Evolutionary conservation across 495 filamentous ascomycete species (phyloP).

Genomic region (Neurospora cerealis): DNA sequence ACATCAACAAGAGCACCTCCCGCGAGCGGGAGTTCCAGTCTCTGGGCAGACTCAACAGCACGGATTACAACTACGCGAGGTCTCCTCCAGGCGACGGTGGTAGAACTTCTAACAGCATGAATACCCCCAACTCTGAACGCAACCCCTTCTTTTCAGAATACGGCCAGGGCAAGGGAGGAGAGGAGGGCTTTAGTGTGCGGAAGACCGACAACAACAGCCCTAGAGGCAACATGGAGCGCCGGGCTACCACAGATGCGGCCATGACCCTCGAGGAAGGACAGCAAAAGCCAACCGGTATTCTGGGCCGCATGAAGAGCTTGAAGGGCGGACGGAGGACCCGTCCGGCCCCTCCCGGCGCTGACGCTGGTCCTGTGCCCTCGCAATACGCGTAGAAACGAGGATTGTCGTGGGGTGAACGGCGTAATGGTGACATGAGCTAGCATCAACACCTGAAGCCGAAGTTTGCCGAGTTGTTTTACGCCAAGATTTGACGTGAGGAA

Average conservation of each 20-base stretch:
- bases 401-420: not conserved
- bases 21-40: conserved; percentile 35
- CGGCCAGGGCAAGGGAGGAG: conserved; percentile 28
- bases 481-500: not conserved
- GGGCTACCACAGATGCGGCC: conserved; percentile 56
- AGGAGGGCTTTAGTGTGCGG: conserved; percentile 33
- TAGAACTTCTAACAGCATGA: conserved; percentile 62
- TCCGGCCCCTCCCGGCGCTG: conserved; percentile 21
- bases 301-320: conserved; percentile 82
- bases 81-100: conserved; percentile 40
- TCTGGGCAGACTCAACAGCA: conserved; percentile 42
- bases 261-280: conserved; percentile 26
- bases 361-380: conserved; percentile 9
- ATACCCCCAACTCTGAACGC: conserved; percentile 50
- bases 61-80: conserved; percentile 29
- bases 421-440: not conserved
- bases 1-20: conserved; percentile 45
- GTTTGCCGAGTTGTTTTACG: not conserved
- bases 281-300: conserved; percentile 48
- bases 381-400: conserved; percentile 14
- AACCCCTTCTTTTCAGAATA: conserved; percentile 91
- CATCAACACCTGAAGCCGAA: not conserved
- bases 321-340: conserved; percentile 46
- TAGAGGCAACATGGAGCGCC: conserved; percentile 52
- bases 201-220: conserved; percentile 43